Evolutionary conservation across 2,329 filamentous ascomycete genomes (phyloP).

Genomic region (Lachnellula hyalina): DNA sequence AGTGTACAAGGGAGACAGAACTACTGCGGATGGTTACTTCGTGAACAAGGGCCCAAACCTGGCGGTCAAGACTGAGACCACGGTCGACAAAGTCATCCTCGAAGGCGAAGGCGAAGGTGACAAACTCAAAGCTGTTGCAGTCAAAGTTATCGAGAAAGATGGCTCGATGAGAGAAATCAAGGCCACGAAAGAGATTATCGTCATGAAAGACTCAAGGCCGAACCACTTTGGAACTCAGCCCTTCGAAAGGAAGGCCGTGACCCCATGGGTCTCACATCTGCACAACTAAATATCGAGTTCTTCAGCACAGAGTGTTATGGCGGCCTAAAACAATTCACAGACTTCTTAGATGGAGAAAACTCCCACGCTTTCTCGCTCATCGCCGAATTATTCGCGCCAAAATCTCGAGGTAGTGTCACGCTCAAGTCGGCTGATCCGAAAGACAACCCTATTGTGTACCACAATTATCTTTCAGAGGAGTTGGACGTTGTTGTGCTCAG

Average conservation of each 20-base stretch:
- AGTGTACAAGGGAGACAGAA: constrained; percentile 46
- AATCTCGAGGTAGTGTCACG: constrained; percentile 50
- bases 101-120: constrained; percentile 32
- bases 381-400: constrained; percentile 51
- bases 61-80: constrained; percentile 42
- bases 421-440: constrained; percentile 43
- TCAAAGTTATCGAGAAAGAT: constrained; percentile 38
- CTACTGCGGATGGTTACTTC: constrained; percentile 49
- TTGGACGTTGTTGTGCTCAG: constrained; percentile 54
- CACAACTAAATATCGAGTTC: constrained; percentile 57
- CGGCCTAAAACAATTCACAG: constrained; percentile 51
- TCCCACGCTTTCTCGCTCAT: constrained; percentile 55
- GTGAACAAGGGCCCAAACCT: constrained; percentile 33
- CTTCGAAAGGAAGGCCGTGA: constrained; percentile 47
- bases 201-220: constrained; percentile 49
- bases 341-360: constrained; percentile 45
- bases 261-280: constrained; percentile 53
- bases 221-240: constrained; percentile 49
- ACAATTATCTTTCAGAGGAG: constrained; percentile 52
- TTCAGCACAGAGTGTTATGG: constrained; percentile 59
- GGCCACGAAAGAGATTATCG: constrained; percentile 43
- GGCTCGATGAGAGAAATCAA: constrained; percentile 36
- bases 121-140: constrained; percentile 41
- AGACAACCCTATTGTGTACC: constrained; percentile 51
- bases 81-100: constrained; percentile 49